Base-by-base conservation (phyloP, 805 yeast genomes). In the Maudiozyma barnettii region DNA sequence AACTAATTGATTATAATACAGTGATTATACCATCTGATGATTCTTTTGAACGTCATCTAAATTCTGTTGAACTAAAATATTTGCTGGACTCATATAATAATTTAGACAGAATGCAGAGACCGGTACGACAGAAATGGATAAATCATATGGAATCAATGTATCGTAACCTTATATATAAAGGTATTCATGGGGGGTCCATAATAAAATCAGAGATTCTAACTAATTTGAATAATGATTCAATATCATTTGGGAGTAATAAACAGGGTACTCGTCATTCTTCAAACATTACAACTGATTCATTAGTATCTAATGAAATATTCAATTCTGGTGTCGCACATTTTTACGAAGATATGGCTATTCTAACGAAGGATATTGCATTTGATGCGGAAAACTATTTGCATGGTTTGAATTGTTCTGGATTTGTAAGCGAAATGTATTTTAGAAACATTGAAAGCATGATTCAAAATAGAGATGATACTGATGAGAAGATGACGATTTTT, bases 401-500 rank as follows among this genome's bases (percentile, higher is more conserved):
- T 45, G 88, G 85, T 0, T 59, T 80, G 40, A 74, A 79, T 49
- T 79, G 78, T 44, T 70, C 81, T 2, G 70, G 70, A 23, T 79
- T 86, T 60, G 90, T 85, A 5, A 73, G 75, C n/a, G 95, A 87
- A 55, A 54, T 87, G 14, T 70, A 77, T 40, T 76, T 85, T 45
- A 75, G 89, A 49, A 73, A 75, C 12, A 63, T 87, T 18, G 64
- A 70, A 2, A 51, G 73, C 40, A 63, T 86, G 43, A 75, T 90
- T 16, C 43, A 49, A 4, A 13, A 21, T 14, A 16, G 19, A 18
- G 39, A 19, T 9, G 59, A 71, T 0, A 30, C 63, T 0, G 67
- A 74, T 23, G 84, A 80, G 57, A 49, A 54, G 16, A 43, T 52
- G 20, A 83, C 95, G 0, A 68, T 90, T 1, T 76, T 90, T 46